Base-by-base conservation (phyloP, 2,329 filamentous ascomycete species). In the Aspergillus amoenus region DNA sequence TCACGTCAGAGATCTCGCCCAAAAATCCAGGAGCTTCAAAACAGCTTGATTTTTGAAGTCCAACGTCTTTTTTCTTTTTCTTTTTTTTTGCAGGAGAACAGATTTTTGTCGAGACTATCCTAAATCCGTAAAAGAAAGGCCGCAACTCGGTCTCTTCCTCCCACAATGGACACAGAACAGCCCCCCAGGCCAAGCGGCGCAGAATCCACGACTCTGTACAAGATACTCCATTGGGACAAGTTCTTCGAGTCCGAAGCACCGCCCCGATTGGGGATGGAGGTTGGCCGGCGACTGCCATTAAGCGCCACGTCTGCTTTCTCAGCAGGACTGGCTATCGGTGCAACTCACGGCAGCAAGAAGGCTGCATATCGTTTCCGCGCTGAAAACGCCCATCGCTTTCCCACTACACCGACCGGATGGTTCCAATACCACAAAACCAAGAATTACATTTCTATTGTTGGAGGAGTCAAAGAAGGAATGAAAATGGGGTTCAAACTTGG, bases 361-460 rank as follows among this genome's bases (percentile, higher is more conserved):
- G 85, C 90, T 1, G 88, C 89, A 51, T 81, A 96, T 57, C 88
- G 89, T 40, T 99, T 97, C 78, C 88, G 93, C 55, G 94, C 94
- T 59, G 94, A 99, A 76, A 96, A 99, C 71, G 92, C 94, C 1
- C 94, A 99, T 80, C 90, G 93, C 64, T 86, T 97, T 61, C 94
- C 94, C 18, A 87, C 85, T 3, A 88, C 88, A 1, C 87, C 90
- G 24, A 85, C 87, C 2, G 93, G 92, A 17, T 99, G 94, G 94
- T 99, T 93, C 72, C 84, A 97, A n/a, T 99, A 99, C 75, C 93
- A 97, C 80, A 97, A 97, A 77, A 91, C 87, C 71, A 97, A 97
- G 76, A 97, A 96, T 76, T 97, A 99, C 78, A 86, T 91, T 67
- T 84, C 89, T 51, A 87, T 90, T 67, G 82, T 89, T 21, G 90